These are phyloP conservation scores for Phyllostachys edulis DNA, from an alignment of 176 grass and related monocot species.

Conservation along the genomic window DNA sequence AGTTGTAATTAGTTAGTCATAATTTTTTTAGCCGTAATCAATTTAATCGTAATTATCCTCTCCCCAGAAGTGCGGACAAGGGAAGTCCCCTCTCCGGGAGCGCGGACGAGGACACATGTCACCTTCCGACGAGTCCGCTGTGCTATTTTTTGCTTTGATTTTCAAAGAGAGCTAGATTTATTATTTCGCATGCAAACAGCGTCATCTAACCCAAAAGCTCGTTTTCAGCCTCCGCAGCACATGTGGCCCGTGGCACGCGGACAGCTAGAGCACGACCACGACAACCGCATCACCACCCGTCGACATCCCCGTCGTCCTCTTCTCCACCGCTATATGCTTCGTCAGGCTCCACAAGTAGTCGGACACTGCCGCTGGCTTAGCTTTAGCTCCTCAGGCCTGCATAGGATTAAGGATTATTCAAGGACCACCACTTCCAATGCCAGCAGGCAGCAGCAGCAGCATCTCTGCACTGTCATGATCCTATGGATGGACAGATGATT, in stretches of 20 bases:
- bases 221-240: not conserved
- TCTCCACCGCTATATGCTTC: not conserved
- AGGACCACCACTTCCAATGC: not conserved
- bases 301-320: not conserved
- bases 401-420: not conserved
- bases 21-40: no score
- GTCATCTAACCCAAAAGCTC: no score
- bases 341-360: not conserved
- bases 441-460: not conserved
- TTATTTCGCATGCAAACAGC: no score
- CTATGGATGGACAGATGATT: not conserved
- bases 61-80: no score
- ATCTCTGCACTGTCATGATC: not conserved
- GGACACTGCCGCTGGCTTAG: not conserved
- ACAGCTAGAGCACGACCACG: not conserved
- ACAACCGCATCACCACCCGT: not conserved
- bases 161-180: fast-evolving
- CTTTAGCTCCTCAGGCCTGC: not conserved
- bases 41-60: no score
- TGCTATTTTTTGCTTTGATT: no score
- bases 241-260: not conserved
- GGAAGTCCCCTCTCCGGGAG: no score
- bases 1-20: no score
- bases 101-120: no score
- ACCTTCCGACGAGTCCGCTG: no score